These are phyloP conservation scores for Bryum argenteum DNA, from an alignment of 225 moss, liverwort and hornwort species.

Conservation along the genomic window DNA sequence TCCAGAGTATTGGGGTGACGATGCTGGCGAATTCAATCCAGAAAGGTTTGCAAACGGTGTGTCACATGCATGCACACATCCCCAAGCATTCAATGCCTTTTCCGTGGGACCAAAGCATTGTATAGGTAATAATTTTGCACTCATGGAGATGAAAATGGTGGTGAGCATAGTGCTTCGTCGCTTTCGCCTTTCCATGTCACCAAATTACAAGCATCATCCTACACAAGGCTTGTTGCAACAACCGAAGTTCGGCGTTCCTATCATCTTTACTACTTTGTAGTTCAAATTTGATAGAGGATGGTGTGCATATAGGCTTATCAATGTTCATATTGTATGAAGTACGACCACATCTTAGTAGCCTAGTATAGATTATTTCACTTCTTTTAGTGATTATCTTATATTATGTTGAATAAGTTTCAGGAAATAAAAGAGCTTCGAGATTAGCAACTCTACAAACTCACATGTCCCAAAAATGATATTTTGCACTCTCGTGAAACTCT, in stretches of 20 bases:
- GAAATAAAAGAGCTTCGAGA: no score
- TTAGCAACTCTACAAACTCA: no score
- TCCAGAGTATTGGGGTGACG: slow-evolving; percentile 30
- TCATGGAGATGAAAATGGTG: slow-evolving; percentile 64
- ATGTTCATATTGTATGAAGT: no score
- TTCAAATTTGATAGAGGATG: no score
- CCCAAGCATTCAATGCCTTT: slow-evolving; percentile 59
- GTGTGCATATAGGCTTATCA: no score
- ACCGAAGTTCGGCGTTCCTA: slow-evolving; percentile 31
- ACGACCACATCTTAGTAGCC: no score
- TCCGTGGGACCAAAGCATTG: slow-evolving; percentile 58
- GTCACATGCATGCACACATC: slow-evolving; percentile 26
- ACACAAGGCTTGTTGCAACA: neutral
- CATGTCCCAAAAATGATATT: no score
- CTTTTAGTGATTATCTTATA: no score
- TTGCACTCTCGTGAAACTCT: no score
- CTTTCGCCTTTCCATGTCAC: slow-evolving; percentile 44
- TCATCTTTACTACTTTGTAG: neutral
- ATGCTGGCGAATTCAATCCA: neutral
- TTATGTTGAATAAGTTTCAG: no score
- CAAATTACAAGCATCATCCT: slow-evolving; percentile 55
- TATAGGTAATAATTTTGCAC: slow-evolving; percentile 59
- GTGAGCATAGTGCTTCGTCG: slow-evolving; percentile 48
- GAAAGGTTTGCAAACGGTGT: neutral
- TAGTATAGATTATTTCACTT: no score